phyloP scores from a whole-genome alignment of 352 stramenopile genomes.

The Phytophthora aleatoria region DNA sequence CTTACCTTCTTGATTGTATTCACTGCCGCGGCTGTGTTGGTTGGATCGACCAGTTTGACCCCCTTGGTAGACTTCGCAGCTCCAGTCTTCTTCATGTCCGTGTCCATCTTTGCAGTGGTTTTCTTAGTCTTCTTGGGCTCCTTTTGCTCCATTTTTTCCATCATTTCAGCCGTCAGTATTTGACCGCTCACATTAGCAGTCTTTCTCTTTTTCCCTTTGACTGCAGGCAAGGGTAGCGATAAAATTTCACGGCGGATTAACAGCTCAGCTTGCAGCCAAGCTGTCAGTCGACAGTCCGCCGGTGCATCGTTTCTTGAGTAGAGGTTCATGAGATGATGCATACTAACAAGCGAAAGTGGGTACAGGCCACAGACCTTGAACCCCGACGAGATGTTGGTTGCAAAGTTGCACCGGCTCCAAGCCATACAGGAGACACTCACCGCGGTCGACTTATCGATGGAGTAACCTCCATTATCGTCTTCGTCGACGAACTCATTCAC shows the following conservation, averaged over 20 bases:
- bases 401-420: not conserved
- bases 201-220: not conserved
- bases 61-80: too few relatives aligned
- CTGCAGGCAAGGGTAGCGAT: not conserved
- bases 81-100: too few relatives aligned
- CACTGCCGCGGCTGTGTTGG: too few relatives aligned
- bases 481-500: conserved; percentile 5
- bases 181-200: not conserved
- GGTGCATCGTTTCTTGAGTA: not conserved
- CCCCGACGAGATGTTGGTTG: not conserved
- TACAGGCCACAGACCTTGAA: not conserved
- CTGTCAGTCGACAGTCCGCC: not conserved
- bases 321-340: not conserved
- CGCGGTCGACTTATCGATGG: not conserved
- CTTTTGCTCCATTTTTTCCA: not conserved
- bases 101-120: too few relatives aligned
- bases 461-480: not conserved
- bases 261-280: not conserved
- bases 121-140: too few relatives aligned
- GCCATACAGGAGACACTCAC: not conserved
- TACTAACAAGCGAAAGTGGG: not conserved
- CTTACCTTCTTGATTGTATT: too few relatives aligned
- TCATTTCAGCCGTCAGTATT: not conserved
- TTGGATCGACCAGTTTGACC: too few relatives aligned
- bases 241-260: not conserved